Evolutionary conservation across 768 basidiomycete genomes (phyloP).

Genomic region (Hericium rajendrae): DNA sequence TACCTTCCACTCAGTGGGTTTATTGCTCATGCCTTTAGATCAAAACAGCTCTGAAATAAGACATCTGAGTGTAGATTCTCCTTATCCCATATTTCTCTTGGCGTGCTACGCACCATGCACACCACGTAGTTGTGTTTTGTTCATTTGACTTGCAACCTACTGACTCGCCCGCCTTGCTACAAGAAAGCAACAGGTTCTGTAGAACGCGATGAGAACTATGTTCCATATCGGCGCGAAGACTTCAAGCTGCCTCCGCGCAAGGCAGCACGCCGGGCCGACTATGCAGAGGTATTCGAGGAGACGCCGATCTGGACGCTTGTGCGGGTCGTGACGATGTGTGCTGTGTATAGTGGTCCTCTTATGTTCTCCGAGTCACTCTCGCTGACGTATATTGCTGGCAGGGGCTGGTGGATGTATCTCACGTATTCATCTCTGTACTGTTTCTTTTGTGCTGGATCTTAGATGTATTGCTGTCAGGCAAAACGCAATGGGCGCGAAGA

Average conservation of each 20-base stretch:
- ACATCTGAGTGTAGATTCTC: neutral
- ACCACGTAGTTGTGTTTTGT: too few relatives aligned
- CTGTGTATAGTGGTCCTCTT: neutral
- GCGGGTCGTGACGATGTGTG: slow-evolving; percentile 37
- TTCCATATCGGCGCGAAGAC: slow-evolving; percentile 31
- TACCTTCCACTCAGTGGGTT: neutral
- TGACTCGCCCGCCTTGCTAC: neutral
- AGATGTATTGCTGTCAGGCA: neutral
- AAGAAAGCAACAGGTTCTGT: slow-evolving; percentile 16
- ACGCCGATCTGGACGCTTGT: slow-evolving; percentile 42
- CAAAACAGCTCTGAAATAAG: too few relatives aligned
- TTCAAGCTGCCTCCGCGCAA: slow-evolving; percentile 34
- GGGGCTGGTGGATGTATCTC: slow-evolving; percentile 43
- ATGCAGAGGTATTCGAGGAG: slow-evolving; percentile 45
- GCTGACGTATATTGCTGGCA: neutral
- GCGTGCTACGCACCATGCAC: slow-evolving; percentile 3
- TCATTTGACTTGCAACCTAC: neutral
- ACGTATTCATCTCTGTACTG: slow-evolving; percentile 13
- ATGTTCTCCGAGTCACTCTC: neutral
- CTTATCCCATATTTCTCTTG: slow-evolving; percentile 6
- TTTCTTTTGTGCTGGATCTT: neutral
- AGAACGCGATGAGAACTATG: slow-evolving; percentile 20
- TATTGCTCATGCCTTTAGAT: neutral
- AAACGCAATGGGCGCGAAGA: slow-evolving; percentile 27
- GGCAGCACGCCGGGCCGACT: slow-evolving; percentile 31